phyloP scores from a whole-genome alignment of 1,284 basidiomycete genomes.

The Ganoderma lingzhi region DNA sequence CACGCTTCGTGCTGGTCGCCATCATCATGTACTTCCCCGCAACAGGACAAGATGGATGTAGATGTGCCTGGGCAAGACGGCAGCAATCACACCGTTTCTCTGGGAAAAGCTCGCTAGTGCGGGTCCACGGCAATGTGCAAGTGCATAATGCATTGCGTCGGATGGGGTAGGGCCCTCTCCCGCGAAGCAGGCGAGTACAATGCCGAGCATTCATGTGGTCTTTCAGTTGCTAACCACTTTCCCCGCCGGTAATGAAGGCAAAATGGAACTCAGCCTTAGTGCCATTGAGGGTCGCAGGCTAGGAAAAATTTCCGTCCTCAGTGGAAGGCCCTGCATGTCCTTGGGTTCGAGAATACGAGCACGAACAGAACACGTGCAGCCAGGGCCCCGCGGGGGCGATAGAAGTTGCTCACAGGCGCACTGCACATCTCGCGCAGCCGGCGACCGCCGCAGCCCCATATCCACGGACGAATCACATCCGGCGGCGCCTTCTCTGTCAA shows the following conservation, averaged over 20 bases:
- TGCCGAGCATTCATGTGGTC: background rate
- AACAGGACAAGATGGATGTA: background rate
- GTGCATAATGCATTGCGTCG: background rate
- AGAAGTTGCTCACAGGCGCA: conserved; percentile 2
- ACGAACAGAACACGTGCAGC: background rate
- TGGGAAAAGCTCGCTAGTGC: conserved; percentile 4
- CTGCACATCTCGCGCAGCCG: background rate
- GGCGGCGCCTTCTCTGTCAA: background rate
- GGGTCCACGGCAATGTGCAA: background rate
- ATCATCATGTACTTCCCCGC: background rate
- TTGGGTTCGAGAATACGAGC: background rate
- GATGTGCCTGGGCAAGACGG: conserved; percentile 14
- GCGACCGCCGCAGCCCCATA: background rate
- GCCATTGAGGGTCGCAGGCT: background rate
- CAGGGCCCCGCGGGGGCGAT: conserved; percentile 1
- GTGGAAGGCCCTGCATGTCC: background rate
- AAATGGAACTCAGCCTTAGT: conserved; percentile 1
- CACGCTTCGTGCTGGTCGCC: background rate
- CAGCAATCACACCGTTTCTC: background rate
- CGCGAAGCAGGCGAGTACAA: background rate
- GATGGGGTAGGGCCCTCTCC: background rate
- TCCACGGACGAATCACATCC: background rate
- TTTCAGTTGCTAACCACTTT: conserved; percentile 10
- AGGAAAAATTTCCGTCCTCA: background rate
- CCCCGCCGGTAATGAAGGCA: background rate